Evolutionary conservation across 805 yeast species (phyloP).

Genomic region (Kazachstania martiniae): DNA sequence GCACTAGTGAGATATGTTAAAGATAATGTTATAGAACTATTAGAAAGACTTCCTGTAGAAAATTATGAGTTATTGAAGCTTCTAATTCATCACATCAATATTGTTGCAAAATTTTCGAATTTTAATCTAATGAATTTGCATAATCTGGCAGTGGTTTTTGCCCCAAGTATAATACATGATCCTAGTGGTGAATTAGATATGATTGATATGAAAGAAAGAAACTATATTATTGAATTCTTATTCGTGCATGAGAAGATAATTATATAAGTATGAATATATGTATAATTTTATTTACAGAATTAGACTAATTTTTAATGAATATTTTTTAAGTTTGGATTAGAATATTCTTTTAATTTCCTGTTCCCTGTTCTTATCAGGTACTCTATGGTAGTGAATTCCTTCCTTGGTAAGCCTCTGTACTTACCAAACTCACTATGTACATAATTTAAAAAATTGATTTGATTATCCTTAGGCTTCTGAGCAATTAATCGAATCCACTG

Average conservation of each 20-base stretch:
- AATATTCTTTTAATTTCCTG: slow-evolving; percentile 60
- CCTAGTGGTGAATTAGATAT: slow-evolving; percentile 71
- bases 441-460: slow-evolving; percentile 34
- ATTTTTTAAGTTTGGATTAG: slow-evolving; percentile 60
- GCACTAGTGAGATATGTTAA: slow-evolving; percentile 22
- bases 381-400: slow-evolving; percentile 79
- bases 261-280: neutral
- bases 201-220: slow-evolving; percentile 71
- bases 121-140: slow-evolving; percentile 72
- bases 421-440: slow-evolving; percentile 54
- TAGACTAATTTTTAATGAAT: slow-evolving; percentile 32
- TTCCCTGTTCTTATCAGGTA: slow-evolving; percentile 71
- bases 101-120: slow-evolving; percentile 42
- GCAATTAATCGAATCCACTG: slow-evolving; percentile 35
- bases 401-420: slow-evolving; percentile 47
- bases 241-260: slow-evolving; percentile 17
- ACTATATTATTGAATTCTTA: slow-evolving; percentile 66
- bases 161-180: slow-evolving; percentile 84
- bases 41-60: slow-evolving; percentile 47
- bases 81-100: slow-evolving; percentile 54
- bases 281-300: too few species aligned
- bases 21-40: slow-evolving; percentile 1
- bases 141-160: slow-evolving; percentile 85
- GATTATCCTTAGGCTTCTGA: slow-evolving; percentile 38
- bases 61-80: slow-evolving; percentile 47